Conservation (phyloP, 768 basidiomycete species). For the Podaxis mareebaensis region DNA sequence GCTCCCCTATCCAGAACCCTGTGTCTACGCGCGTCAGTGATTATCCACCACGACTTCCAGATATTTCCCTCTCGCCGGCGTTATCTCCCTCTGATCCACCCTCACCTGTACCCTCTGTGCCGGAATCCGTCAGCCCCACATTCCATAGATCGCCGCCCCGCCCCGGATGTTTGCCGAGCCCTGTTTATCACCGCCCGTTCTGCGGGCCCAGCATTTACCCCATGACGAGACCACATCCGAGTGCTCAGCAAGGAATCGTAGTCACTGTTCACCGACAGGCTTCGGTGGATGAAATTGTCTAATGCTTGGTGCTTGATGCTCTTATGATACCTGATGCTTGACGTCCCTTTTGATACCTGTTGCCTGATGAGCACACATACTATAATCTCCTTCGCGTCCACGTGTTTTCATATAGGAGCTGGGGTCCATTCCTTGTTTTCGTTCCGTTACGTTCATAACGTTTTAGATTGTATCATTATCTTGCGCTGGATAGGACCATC, state of each 20-base stretch:
- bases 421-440: too few species aligned
- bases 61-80: not conserved
- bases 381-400: not conserved
- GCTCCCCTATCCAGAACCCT: too few species aligned
- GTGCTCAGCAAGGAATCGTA: slow-evolving; percentile 14
- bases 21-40: slow-evolving; percentile 8
- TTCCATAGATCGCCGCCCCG: not conserved
- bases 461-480: too few species aligned
- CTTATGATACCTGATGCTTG: not conserved
- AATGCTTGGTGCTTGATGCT: not conserved
- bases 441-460: too few species aligned
- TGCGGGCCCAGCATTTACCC: slow-evolving; percentile 19
- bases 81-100: not conserved
- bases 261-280: slow-evolving; percentile 25
- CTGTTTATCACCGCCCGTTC: slow-evolving; percentile 1
- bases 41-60: not conserved
- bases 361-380: not conserved
- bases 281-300: slow-evolving; percentile 24
- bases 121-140: not conserved
- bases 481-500: too few species aligned
- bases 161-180: not conserved
- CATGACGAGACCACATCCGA: slow-evolving; percentile 8
- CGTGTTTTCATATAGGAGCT: not conserved
- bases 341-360: not conserved
- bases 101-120: not conserved